Conservation (phyloP, 2,329 filamentous ascomycete genomes). For the Cyphellophora europaea region DNA sequence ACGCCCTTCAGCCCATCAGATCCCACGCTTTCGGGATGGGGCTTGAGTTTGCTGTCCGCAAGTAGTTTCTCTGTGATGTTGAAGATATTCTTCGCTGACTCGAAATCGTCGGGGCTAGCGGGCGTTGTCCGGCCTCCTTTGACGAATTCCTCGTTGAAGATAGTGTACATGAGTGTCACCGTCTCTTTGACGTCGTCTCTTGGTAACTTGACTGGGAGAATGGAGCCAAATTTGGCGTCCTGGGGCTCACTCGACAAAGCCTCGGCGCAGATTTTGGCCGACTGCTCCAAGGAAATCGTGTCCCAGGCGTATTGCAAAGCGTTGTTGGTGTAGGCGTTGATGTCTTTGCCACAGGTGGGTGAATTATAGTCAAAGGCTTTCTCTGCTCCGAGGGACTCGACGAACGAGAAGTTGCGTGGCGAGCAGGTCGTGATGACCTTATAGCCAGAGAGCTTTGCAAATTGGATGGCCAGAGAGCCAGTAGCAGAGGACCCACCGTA, state of each 20-base stretch:
- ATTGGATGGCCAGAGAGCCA: slow-evolving; percentile 33
- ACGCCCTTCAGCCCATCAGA: slow-evolving; percentile 36
- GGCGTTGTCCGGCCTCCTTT: slow-evolving; percentile 7
- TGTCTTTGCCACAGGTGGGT: slow-evolving; percentile 21
- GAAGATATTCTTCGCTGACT: slow-evolving; percentile 33
- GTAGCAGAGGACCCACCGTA: slow-evolving; percentile 37
- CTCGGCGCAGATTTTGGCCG: slow-evolving; percentile 24
- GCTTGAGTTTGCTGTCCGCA: slow-evolving; percentile 32
- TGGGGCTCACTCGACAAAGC: slow-evolving; percentile 23
- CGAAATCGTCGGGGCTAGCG: slow-evolving; percentile 27
- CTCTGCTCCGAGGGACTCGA: slow-evolving; percentile 36
- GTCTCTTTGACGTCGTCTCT: slow-evolving; percentile 26
- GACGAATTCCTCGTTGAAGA: slow-evolving; percentile 24
- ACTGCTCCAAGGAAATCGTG: slow-evolving; percentile 23
- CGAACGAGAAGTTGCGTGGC: slow-evolving; percentile 33
- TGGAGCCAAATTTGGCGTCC: slow-evolving; percentile 22
- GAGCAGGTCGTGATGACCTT: slow-evolving; percentile 32
- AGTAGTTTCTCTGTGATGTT: slow-evolving; percentile 31
- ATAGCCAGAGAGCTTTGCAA: slow-evolving; percentile 31
- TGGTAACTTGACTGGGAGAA: slow-evolving; percentile 19
- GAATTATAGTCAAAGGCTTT: slow-evolving; percentile 39
- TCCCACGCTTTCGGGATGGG: slow-evolving; percentile 33
- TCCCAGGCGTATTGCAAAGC: slow-evolving; percentile 28
- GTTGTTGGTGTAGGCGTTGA: slow-evolving; percentile 27
- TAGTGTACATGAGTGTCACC: slow-evolving; percentile 25